These are phyloP conservation scores for Cucurbita ficifolia DNA, from an alignment of 306 rosid species.

Conservation along the genomic window DNA sequence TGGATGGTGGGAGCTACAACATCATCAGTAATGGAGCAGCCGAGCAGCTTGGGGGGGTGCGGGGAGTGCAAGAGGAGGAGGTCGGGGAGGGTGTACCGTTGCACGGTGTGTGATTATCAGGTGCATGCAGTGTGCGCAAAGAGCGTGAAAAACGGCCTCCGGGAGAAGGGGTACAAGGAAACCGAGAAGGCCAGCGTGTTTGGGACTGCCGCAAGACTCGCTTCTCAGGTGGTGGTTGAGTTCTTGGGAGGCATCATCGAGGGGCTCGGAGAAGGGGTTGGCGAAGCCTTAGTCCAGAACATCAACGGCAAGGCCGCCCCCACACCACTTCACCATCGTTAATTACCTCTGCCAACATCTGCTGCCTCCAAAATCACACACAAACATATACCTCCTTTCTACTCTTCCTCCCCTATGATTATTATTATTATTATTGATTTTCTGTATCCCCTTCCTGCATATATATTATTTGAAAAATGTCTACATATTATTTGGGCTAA, in stretches of 20 bases:
- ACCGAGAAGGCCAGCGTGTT: slow-evolving; percentile 36
- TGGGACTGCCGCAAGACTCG: slow-evolving; percentile 45
- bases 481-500: no score
- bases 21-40: background rate
- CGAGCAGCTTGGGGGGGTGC: slow-evolving; percentile 12
- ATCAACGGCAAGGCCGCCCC: slow-evolving; percentile 28
- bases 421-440: no score
- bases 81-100: slow-evolving; percentile 54
- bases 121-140: slow-evolving; percentile 72
- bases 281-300: slow-evolving; percentile 53
- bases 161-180: slow-evolving; percentile 31
- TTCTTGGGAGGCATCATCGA: slow-evolving; percentile 64
- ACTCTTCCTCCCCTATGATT: no score
- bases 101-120: slow-evolving; percentile 51
- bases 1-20: slow-evolving; percentile 20
- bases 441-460: no score
- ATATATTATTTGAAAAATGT: no score
- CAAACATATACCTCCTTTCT: no score
- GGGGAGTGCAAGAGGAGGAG: slow-evolving; percentile 52
- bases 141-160: slow-evolving; percentile 51
- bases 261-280: slow-evolving; percentile 70
- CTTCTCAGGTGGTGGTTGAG: slow-evolving; percentile 61
- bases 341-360: background rate
- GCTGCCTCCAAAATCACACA: background rate
- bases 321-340: background rate